Conservation (phyloP, 1,284 basidiomycete species). For the Naganishia sp. region DNA sequence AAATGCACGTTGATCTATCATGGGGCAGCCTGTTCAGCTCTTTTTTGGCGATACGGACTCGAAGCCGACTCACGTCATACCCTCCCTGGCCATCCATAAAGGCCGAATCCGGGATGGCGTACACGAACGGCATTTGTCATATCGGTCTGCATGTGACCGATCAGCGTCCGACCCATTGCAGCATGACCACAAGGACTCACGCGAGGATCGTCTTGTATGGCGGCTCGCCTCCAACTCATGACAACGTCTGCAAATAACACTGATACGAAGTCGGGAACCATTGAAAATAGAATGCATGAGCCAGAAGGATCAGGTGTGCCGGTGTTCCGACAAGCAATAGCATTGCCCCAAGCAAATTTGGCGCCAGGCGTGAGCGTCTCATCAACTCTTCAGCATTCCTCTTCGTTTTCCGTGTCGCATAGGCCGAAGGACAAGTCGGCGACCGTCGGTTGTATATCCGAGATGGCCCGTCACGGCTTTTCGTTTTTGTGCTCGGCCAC, state of each 20-base stretch:
- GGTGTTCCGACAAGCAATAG: neutral
- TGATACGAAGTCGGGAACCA: conserved; percentile 31
- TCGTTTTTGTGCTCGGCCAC: neutral
- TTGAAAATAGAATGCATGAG: conserved; percentile 25
- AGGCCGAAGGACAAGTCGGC: neutral
- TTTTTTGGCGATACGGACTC: neutral
- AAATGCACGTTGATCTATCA: conserved; percentile 30
- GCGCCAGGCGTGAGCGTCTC: neutral
- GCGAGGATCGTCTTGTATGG: conserved; percentile 31
- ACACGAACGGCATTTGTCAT: conserved; percentile 32
- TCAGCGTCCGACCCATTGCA: conserved; percentile 2
- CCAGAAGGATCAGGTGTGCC: neutral
- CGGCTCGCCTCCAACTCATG: conserved; percentile 28
- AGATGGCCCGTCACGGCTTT: neutral
- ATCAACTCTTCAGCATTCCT: neutral
- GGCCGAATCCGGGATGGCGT: conserved; percentile 28
- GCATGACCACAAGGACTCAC: conserved; percentile 16
- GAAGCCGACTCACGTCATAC: conserved; percentile 28
- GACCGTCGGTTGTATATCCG: neutral
- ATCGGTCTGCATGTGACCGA: conserved; percentile 17
- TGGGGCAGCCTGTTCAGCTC: neutral
- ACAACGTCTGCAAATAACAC: conserved; percentile 29
- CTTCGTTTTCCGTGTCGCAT: neutral
- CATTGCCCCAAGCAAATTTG: neutral
- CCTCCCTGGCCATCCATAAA: conserved; percentile 24